Percentiles rank a stretch among this genome's conserved stretches.
Conservation (phyloP, 2,329 filamentous ascomycete species). For the Fonsecaea multimorphosa region DNA sequence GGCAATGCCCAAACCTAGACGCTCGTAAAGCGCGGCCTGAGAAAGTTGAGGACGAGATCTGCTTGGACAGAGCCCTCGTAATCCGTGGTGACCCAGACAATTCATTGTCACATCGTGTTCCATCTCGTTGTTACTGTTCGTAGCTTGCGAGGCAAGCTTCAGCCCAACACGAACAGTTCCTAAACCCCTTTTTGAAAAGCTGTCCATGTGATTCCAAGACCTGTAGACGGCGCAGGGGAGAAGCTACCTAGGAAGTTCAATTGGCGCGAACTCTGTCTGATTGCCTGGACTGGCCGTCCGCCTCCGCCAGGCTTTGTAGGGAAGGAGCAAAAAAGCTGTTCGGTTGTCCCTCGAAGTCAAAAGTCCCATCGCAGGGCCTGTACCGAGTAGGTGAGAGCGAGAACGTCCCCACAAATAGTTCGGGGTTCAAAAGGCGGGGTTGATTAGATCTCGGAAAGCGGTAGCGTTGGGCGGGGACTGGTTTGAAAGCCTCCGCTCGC, state of each 20-base stretch:
- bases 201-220: not conserved
- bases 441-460: not conserved
- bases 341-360: not conserved
- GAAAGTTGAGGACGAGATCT: not conserved
- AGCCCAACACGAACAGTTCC: not conserved
- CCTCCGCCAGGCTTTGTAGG: not conserved
- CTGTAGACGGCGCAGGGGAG: too few species aligned
- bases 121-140: not conserved
- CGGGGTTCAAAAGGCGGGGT: not conserved
- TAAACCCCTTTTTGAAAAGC: not conserved
- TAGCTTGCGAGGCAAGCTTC: not conserved
- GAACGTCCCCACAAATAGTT: not conserved
- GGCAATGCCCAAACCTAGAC: not conserved
- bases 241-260: too few species aligned
- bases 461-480: too few species aligned
- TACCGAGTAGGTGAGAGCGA: not conserved
- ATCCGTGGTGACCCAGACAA: not conserved
- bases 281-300: not conserved
- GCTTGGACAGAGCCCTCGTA: not conserved
- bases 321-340: not conserved
- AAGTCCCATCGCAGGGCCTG: not conserved
- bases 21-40: not conserved
- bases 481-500: too few species aligned
- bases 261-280: too few species aligned
- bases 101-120: not conserved